Evolutionary conservation across 176 grass and related monocot genomes (phyloP), one percentile per base, ranked within the genome.

Genomic region (Cenchrus purpureus): DNA sequence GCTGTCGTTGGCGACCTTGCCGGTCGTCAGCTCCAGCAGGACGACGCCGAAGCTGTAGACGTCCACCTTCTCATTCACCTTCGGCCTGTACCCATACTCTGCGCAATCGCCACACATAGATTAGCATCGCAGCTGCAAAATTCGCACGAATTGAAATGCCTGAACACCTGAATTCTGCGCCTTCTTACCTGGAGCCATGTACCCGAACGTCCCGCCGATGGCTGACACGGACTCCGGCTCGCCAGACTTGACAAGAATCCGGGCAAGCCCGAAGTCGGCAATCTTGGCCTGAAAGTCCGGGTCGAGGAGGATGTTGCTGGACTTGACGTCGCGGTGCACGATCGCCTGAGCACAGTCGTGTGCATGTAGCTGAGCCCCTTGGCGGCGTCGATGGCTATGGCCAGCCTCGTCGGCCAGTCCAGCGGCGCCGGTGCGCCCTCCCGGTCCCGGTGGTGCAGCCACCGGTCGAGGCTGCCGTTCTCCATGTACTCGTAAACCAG

Each of bases 401-500:
- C 65, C 55, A 89, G 73, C 83, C 95, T 86, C 1, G 76, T 93
- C 8, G 85, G 87, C 95, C 93, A 98, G 88, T 92, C 87, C 50
- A 93, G 90, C 8, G 78, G 89, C 17, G 76, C 75, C 3, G 71
- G 89, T 3, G 79, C 77, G 16, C 82, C 87, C 40, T 72, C 59
- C 1, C 89, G 58, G 40, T 74, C 83, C 11, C 49, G 88, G 14
- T 67, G 62, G 62, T 98, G 95, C 70, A 98, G 83, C 95, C 91
- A 95, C 56, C 78, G 78, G 53, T 95, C 89, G 13, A 98, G 83
- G 87, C 93, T 98, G 14, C 85, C 86, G 68, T 93, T 90, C 76
- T 98, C 87, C 92, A 98, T 90, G 91, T 95, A 98, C 82, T 95
- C 91, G 76, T 95, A 95, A 0, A 95, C 87, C 8, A 98, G 78